These are phyloP conservation scores for Diaporthe vexans DNA, from an alignment of 2,329 filamentous ascomycete species.

Conservation along the genomic window DNA sequence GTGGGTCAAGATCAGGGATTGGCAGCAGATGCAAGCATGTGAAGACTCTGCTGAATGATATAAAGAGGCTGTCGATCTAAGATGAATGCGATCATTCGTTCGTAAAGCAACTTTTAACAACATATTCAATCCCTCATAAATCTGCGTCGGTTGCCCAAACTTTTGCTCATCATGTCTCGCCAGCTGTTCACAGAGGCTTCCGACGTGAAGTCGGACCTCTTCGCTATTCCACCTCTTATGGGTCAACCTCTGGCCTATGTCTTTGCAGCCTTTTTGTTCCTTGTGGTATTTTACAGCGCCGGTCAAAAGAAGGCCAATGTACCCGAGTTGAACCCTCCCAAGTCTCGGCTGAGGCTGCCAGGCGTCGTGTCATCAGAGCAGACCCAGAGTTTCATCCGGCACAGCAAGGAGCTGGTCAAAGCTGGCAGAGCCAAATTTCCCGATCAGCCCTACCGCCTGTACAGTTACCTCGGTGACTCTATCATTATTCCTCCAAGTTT, in stretches of 20 bases:
- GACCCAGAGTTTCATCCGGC: not conserved
- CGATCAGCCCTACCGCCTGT: slow-evolving; percentile 25
- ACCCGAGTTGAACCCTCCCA: slow-evolving; percentile 14
- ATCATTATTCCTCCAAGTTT: not conserved
- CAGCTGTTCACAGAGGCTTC: not conserved
- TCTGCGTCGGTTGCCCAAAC: not conserved
- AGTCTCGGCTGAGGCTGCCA: not conserved
- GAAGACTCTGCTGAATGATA: not conserved
- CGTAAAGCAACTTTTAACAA: not conserved
- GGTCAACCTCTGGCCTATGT: not conserved
- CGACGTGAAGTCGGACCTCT: not conserved
- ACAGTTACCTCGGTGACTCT: slow-evolving; percentile 19
- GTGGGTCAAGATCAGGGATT: too few species aligned
- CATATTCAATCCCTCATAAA: not conserved
- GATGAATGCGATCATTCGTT: not conserved
- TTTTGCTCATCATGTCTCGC: not conserved
- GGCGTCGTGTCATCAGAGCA: not conserved
- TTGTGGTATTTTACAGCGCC: not conserved
- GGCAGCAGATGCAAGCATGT: not conserved
- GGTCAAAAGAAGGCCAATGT: not conserved
- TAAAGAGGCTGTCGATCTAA: not conserved
- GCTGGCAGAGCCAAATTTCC: slow-evolving; percentile 3
- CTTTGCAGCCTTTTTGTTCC: not conserved
- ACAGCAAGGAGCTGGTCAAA: not conserved
- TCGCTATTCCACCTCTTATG: not conserved